These are phyloP conservation scores for Candida ovalis DNA, from an alignment of 805 yeast genomes.

Conservation along the genomic window DNA sequence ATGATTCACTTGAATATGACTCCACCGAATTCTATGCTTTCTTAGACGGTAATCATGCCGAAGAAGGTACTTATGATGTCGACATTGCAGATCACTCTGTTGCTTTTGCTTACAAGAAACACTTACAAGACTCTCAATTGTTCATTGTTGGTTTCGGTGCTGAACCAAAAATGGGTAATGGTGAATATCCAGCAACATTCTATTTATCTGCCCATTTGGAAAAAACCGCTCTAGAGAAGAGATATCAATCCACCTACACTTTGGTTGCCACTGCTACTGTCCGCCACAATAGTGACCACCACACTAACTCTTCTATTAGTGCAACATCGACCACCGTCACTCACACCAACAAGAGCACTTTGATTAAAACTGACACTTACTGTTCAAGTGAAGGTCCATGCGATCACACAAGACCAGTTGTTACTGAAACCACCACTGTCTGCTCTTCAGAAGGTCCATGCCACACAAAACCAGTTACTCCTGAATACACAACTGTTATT, in stretches of 20 bases:
- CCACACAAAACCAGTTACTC: background rate
- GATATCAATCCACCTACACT: background rate
- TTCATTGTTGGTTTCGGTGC: background rate
- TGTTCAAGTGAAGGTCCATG: too few relatives aligned
- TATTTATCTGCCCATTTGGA: background rate
- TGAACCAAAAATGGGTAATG: background rate
- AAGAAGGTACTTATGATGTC: too few relatives aligned
- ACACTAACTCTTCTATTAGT: background rate
- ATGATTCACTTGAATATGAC: background rate
- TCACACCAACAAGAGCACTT: too few relatives aligned
- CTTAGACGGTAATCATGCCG: background rate
- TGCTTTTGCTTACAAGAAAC: background rate
- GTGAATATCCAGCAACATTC: constrained; percentile 1
- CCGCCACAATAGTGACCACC: background rate
- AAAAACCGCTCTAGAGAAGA: background rate
- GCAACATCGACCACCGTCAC: too few relatives aligned
- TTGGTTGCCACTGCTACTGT: background rate
- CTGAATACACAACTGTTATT: background rate
- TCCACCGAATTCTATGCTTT: background rate
- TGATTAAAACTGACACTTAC: too few relatives aligned
- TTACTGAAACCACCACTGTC: background rate
- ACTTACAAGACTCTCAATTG: background rate
- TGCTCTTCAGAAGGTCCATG: background rate
- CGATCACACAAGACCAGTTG: too few relatives aligned
- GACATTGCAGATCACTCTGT: too few relatives aligned